Evolutionary conservation across 176 grass and related monocot genomes (phyloP), one percentile per base, ranked within the genome.

Genomic region (Zea mays): DNA sequence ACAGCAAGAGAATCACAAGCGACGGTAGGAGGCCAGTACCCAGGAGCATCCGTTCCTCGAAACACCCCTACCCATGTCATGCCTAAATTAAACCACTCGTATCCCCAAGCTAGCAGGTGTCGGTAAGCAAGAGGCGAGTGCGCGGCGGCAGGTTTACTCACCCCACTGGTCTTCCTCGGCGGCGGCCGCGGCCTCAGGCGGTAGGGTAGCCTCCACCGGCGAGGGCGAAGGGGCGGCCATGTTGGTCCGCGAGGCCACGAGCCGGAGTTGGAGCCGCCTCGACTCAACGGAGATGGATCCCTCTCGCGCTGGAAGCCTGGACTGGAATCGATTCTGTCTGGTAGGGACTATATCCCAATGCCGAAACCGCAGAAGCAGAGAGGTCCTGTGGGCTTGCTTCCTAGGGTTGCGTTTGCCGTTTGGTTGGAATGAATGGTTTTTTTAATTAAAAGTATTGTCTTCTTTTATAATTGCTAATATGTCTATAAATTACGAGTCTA

Each of bases 141-240:
- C 2, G 38, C 2, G 11, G 34, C 34, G 1, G 11, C 38, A 39
- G 2, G 56, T 50, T 38, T 59, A 61, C 34, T 78, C 68, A 84
- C 82, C 82, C 74, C 82, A 84, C 45, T 84, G 73, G 44, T 71
- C 74, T 4, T 78, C 73, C 12, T 65, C 79, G 41, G 19, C 78
- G 49, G 7, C 58, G 62, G 41, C 63, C 27, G 65, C 3, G 57
- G 11, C 58, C 20, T 68, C 50, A 12, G 33, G 45, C 3, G 44
- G 38, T 10, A 45, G 44, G 55, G 10, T 20, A 11, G 65, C 44
- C 38, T 71, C 45, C 36, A 7, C 65, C 44, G 56, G 44, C 54
- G 36, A 44, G 5, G 65, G 55, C 56, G 13, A 50, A 62, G 66
- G 59, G 38, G 74, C 36, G 55, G 74, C 82, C 82, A 84, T 84